Base-by-base conservation (phyloP, 2,329 filamentous ascomycete genomes). In the Aspergillus sp. region DNA sequence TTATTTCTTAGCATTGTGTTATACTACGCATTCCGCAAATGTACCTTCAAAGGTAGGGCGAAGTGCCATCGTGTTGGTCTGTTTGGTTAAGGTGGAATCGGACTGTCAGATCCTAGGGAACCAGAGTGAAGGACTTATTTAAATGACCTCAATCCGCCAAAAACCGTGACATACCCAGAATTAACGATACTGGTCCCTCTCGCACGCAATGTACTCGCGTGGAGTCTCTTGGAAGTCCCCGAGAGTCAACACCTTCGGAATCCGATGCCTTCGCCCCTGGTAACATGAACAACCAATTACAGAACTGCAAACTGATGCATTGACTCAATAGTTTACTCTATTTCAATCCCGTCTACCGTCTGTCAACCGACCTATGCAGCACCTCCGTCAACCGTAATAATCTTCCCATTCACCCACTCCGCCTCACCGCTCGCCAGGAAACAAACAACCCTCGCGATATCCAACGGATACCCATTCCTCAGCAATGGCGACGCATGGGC, bases 41-140 rank as follows among this genome's bases (percentile, higher is more conserved):
- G 12, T 55, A 56, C 53, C 53, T 56, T 56, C 46, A 39, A 51
- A 56, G 20, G 34, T 79, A 27, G 73, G 71, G 2, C 37, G 50
- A 24, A 45, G 50, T 13, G 22, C 19, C 50, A 53, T 53, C 3
- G 13, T 48, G 46, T 27, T 20, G 24, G 13, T 22, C 45, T 19
- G 6, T 6, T 22, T 34, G 34, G 34, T 5, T 5, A 37, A 37
- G 5, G 34, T n/a, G 4, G 1, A 37, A 37, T 37, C 34, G 15
- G 4, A n/a, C 34, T 15, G 6, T 15, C 34, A 15, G 12, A 13
- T n/a, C 4, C 5, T n/a, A 15, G 4, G 5, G 4, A 15, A 1
- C 34, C 4, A 37, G 34, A 15, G n/a, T 37, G 6, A 13, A 37
- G 34, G 5, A 3, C 34, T 15, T 37, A 37, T 37, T 37, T 37